Evolutionary conservation across 2,329 filamentous ascomycete species (phyloP), one percentile per base, ranked within the genome.

Genomic region (Epichloe glyceriae): DNA sequence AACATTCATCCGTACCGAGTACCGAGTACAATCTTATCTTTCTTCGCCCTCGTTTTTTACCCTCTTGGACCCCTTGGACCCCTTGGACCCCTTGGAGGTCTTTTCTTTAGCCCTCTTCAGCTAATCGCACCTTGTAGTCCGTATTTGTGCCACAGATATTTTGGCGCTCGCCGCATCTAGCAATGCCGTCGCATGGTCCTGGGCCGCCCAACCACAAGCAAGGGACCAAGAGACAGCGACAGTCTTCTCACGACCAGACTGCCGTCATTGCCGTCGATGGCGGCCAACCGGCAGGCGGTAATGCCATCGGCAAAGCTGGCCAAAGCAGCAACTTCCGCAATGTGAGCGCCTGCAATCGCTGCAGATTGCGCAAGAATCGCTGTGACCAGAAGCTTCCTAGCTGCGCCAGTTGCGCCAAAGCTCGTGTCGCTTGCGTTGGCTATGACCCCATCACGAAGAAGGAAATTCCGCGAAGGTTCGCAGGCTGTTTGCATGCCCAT

Each of bases 381-480:
- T 97, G 91, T 69, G 91, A 97, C 68, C 91, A 96, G 74, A 84
- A 85, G 57, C 76, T 97, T 54, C 91, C 91, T 8, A 88, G 86
- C 60, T 97, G 91, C 66, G 84, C 86, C 41, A 88, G 87, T 58
- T 97, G 91, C 69, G 88, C 90, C 65, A 96, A 96, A 71, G 90
- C 87, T n/a, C 79, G 80, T 52, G 87, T 94, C 44, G 84, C 86
- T 57, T 97, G 93, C 66, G 88, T 96, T 47, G 91, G 91, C 55
- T 96, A 95, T 67, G 91, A 97, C 64, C 90, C 91, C 35, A 95
- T 96, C 62, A 95, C 88, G 22, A 96, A 96, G 74, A 83, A 87
- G 63, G 89, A 96, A 69, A 95, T 97, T 52, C 91, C 91, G 47
- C 80, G 90, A 68, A 89, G 84, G 73, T 95, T 83, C 71, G 85